phyloP scores from a whole-genome alignment of 2,329 filamentous ascomycete genomes.

The Knufia fluminis region DNA sequence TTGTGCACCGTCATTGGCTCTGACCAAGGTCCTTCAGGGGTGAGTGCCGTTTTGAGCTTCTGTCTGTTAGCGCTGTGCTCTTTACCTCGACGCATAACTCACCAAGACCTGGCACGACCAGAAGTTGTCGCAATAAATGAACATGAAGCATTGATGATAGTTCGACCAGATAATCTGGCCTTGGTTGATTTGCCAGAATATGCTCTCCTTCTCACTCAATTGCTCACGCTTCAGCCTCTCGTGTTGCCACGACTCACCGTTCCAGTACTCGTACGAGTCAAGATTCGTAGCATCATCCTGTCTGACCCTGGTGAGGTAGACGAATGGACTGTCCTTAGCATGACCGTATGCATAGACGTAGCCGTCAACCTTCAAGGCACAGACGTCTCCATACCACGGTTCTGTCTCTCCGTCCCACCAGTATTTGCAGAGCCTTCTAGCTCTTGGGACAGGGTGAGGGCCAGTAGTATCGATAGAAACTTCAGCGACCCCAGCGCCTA shows the following conservation, averaged over 20 bases:
- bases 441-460: constrained; percentile 15
- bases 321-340: constrained; percentile 20
- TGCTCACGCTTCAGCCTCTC: constrained; percentile 3
- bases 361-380: constrained; percentile 14
- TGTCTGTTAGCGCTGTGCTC: constrained; percentile 8
- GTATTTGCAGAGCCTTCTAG: constrained; percentile 16
- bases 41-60: constrained; percentile 15
- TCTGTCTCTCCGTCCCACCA: constrained; percentile 23
- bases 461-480: constrained; percentile 15
- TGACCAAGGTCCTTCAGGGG: constrained; percentile 24
- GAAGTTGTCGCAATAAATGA: constrained; percentile 20
- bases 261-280: constrained; percentile 23
- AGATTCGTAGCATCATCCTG: constrained; percentile 15
- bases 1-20: constrained; percentile 20
- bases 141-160: constrained; percentile 21
- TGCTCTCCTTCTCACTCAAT: constrained; percentile 20
- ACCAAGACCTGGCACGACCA: constrained; percentile 9
- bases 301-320: constrained; percentile 20
- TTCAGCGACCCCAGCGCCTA: constrained; percentile 22
- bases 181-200: constrained; percentile 25
- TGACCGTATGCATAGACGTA: constrained; percentile 24
- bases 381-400: constrained; percentile 24
- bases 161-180: constrained; percentile 23
- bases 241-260: constrained; percentile 13
- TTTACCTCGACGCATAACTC: neutral